Percentiles rank a stretch among this genome's conserved stretches.
phyloP scores from a whole-genome alignment of 257 asterid species.

The Solanum etuberosum region DNA sequence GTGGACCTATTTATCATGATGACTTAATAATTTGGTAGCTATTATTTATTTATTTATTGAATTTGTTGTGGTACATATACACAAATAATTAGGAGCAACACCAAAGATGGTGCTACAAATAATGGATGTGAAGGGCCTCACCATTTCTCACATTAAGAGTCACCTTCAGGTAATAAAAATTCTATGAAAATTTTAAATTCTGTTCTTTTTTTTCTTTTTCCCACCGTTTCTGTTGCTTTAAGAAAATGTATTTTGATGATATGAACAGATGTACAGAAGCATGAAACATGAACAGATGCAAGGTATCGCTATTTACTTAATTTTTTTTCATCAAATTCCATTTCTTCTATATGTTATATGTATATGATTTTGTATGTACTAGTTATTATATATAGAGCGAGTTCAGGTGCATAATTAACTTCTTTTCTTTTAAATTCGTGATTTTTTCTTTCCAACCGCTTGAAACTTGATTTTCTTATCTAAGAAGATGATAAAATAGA shows the following conservation, averaged over 20 bases:
- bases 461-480: neutral
- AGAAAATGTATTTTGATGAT: neutral
- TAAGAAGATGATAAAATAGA: neutral
- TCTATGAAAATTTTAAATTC: too few species aligned
- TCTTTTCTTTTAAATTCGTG: too few species aligned
- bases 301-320: slow-evolving; percentile 19
- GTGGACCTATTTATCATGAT: neutral
- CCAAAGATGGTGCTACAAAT: slow-evolving; percentile 69
- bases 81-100: slow-evolving; percentile 41
- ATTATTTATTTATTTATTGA: neutral
- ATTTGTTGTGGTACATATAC: neutral
- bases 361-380: neutral
- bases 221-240: neutral
- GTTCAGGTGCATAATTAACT: neutral
- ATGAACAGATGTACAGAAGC: slow-evolving; percentile 67
- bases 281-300: slow-evolving; percentile 50
- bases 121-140: slow-evolving; percentile 69
- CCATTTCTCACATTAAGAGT: slow-evolving; percentile 69
- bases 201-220: fast-evolving
- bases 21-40: neutral
- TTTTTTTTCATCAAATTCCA: neutral
- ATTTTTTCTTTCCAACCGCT: neutral
- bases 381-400: too few species aligned
- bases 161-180: slow-evolving; percentile 54
- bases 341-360: neutral